Percentiles rank a stretch among this genome's conserved stretches.
phyloP scores from a whole-genome alignment of 2,329 filamentous ascomycete genomes.

The Fusarium dimerum region DNA sequence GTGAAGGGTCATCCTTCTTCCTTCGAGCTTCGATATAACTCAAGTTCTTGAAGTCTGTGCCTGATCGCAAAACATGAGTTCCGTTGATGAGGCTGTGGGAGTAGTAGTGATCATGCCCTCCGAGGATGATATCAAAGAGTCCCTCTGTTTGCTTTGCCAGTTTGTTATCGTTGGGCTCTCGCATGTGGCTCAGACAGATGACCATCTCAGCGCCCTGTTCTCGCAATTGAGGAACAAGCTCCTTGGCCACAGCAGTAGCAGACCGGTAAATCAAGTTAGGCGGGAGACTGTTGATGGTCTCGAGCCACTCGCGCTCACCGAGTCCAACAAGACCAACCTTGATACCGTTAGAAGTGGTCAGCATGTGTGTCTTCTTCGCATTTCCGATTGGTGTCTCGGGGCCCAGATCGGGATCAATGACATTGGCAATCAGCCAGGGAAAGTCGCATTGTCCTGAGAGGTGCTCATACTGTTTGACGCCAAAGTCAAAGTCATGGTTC shows the following conservation, averaged over 20 bases:
- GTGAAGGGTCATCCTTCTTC: slow-evolving; percentile 42
- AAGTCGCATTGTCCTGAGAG: slow-evolving; percentile 76
- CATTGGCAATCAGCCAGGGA: slow-evolving; percentile 88
- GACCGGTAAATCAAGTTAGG: slow-evolving; percentile 82
- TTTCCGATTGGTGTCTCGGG: slow-evolving; percentile 74
- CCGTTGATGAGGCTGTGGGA: slow-evolving; percentile 75
- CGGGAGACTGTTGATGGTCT: slow-evolving; percentile 83
- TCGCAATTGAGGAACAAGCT: slow-evolving; percentile 72
- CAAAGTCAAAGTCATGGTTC: slow-evolving; percentile 94
- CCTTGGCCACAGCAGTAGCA: slow-evolving; percentile 71
- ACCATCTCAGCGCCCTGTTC: slow-evolving; percentile 80
- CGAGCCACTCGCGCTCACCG: slow-evolving; percentile 85
- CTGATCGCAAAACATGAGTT: slow-evolving; percentile 82
- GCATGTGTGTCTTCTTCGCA: slow-evolving; percentile 72
- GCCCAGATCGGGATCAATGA: slow-evolving; percentile 80
- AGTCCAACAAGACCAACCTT: slow-evolving; percentile 85
- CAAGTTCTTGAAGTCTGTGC: slow-evolving; percentile 89
- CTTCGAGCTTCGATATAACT: slow-evolving; percentile 81
- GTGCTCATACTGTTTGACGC: slow-evolving; percentile 75
- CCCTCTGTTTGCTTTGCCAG: slow-evolving; percentile 73
- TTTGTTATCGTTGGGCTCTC: slow-evolving; percentile 88
- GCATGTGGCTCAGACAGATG: slow-evolving; percentile 80
- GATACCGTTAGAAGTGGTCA: slow-evolving; percentile 80
- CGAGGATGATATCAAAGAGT: slow-evolving; percentile 80
- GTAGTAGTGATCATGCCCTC: slow-evolving; percentile 91